A percentile compares a stretch with the other conserved stretches of the same genome.
phyloP scores from a whole-genome alignment of 2,329 filamentous ascomycete species.

The Xylaria sp. region DNA sequence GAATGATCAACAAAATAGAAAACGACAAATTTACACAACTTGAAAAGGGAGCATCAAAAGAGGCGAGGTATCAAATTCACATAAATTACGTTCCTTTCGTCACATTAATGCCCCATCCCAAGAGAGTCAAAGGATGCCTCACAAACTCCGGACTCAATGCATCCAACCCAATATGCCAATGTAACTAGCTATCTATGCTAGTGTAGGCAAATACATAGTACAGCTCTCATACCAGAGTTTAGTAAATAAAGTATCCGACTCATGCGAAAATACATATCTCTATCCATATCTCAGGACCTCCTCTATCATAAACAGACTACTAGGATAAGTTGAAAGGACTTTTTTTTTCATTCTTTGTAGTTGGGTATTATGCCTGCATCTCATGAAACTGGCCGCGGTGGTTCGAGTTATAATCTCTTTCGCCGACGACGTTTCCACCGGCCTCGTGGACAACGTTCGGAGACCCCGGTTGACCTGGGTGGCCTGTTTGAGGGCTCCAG shows the following conservation, averaged over 20 bases:
- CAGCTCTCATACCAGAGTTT: not conserved
- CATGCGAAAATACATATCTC: not conserved
- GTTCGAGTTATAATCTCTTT: slow-evolving; percentile 44
- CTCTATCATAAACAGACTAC: not conserved
- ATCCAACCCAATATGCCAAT: slow-evolving; percentile 13
- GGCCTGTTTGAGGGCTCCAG: slow-evolving; percentile 38
- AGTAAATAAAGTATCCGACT: slow-evolving; percentile 1
- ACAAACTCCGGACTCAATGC: slow-evolving; percentile 34
- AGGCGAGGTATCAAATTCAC: slow-evolving; percentile 7
- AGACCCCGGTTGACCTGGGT: slow-evolving; percentile 27
- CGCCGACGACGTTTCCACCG: slow-evolving; percentile 49
- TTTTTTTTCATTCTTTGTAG: not conserved
- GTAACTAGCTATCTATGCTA: not conserved
- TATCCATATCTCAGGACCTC: not conserved
- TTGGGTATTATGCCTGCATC: slow-evolving; percentile 44
- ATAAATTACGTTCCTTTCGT: slow-evolving; percentile 5
- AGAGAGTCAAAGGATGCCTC: slow-evolving; percentile 18
- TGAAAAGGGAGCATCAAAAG: not conserved
- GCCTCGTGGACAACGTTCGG: slow-evolving; percentile 53
- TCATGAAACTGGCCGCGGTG: slow-evolving; percentile 56
- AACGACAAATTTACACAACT: not conserved
- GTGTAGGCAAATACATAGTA: slow-evolving; percentile 2
- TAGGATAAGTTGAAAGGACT: not conserved
- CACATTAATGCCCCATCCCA: slow-evolving; percentile 15
- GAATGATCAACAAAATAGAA: not conserved